phyloP scores from a whole-genome alignment of 2,329 filamentous ascomycete genomes.

The Fusarium gaditjirri region DNA sequence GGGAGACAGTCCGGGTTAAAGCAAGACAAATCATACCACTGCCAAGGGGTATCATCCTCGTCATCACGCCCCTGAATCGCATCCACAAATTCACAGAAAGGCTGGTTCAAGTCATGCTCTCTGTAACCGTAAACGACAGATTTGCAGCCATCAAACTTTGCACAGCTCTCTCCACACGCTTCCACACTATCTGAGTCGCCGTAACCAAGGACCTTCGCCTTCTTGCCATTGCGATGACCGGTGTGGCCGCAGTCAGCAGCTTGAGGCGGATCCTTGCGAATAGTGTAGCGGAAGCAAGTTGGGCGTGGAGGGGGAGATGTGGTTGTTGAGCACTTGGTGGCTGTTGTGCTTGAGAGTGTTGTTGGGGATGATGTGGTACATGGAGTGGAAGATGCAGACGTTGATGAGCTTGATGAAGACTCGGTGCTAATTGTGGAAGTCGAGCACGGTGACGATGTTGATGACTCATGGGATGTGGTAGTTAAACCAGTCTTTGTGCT shows the following conservation, averaged over 20 bases:
- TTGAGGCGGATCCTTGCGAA: constrained; percentile 10
- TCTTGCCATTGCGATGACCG: constrained; percentile 6
- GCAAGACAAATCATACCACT: constrained; percentile 27
- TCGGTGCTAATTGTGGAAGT: not conserved
- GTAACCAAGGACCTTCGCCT: constrained; percentile 25
- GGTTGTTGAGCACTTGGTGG: not conserved
- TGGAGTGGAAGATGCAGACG: not conserved
- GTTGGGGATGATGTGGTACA: not conserved
- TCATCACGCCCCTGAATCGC: constrained; percentile 10
- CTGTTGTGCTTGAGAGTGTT: constrained; percentile 1
- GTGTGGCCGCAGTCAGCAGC: constrained; percentile 13
- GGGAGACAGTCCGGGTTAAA: constrained; percentile 31
- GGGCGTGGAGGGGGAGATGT: constrained; percentile 4
- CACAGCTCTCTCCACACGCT: constrained; percentile 28
- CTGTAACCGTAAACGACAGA: constrained; percentile 24
- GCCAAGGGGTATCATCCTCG: constrained; percentile 22
- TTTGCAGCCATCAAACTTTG: constrained; percentile 13
- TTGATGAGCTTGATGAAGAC: not conserved
- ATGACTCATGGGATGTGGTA: not conserved
- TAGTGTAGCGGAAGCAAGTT: constrained; percentile 32
- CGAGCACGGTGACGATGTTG: not conserved
- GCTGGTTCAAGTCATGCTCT: constrained; percentile 21
- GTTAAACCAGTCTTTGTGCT: not conserved
- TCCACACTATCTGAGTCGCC: constrained; percentile 29
- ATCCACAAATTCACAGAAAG: constrained; percentile 29